Conservation (phyloP, 129 eudicot species). For the Scalesia atractyloides region DNA sequence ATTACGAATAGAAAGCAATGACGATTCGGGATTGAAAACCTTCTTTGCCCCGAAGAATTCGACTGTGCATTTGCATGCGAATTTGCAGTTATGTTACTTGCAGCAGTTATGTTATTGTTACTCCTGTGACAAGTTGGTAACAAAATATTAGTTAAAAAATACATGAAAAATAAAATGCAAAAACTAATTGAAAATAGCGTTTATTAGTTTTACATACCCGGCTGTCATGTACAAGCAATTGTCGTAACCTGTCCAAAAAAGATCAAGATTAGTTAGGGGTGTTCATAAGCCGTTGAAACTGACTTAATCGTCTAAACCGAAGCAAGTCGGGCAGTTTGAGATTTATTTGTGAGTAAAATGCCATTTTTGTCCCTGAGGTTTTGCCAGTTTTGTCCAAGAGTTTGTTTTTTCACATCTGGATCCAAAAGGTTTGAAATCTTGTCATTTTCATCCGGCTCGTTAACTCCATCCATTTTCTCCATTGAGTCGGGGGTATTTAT, state of each 20-base stretch:
- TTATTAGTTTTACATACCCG: conserved; percentile 53
- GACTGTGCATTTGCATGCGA: conserved; percentile 31
- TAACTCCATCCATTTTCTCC: no score
- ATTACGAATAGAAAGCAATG: conserved; percentile 29
- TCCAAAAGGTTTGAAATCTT: no score
- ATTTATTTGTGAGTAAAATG: no score
- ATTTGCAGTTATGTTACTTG: conserved; percentile 48
- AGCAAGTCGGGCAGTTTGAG: no score
- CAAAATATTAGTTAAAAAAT: neutral
- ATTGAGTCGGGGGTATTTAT: no score
- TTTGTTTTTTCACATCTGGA: no score
- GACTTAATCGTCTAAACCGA: no score
- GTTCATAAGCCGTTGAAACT: no score
- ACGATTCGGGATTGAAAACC: conserved; percentile 16
- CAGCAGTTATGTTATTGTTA: conserved; percentile 48
- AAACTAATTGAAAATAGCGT: neutral
- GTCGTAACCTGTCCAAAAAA: conserved; percentile 70
- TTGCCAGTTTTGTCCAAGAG: no score
- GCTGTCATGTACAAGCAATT: conserved; percentile 72
- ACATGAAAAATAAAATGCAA: neutral
- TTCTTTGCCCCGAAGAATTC: conserved; percentile 40
- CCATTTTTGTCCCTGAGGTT: no score
- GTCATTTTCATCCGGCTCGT: no score
- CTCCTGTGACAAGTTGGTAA: conserved; percentile 41
- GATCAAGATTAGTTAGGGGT: conserved; percentile 2